Conservation (phyloP, 2,329 filamentous ascomycete species). For the Curvularia spicifera region DNA sequence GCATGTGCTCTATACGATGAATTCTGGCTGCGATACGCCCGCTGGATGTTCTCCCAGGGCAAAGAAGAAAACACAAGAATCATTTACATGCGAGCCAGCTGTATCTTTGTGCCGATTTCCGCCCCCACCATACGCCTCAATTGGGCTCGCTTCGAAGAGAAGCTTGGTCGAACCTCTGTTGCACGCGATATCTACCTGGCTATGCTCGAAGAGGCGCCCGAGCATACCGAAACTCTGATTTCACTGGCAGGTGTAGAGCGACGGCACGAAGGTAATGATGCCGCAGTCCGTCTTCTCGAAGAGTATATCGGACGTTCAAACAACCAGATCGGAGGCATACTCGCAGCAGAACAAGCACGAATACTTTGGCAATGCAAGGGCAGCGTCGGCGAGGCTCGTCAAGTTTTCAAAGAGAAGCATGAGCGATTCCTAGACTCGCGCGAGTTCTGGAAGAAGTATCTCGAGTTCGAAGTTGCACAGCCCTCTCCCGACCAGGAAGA, state of each 20-base stretch:
- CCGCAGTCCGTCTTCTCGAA: slow-evolving; percentile 83
- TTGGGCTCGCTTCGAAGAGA: slow-evolving; percentile 95
- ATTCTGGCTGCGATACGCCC: slow-evolving; percentile 95
- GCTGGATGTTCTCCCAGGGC: slow-evolving; percentile 80
- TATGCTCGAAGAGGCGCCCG: slow-evolving; percentile 76
- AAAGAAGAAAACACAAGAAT: slow-evolving; percentile 91
- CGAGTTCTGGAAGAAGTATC: slow-evolving; percentile 88
- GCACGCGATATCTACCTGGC: slow-evolving; percentile 85
- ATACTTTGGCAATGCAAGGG: slow-evolving; percentile 89
- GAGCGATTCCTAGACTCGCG: slow-evolving; percentile 85
- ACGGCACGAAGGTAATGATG: slow-evolving; percentile 81
- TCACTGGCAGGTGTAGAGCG: slow-evolving; percentile 87
- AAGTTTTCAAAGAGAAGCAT: slow-evolving; percentile 81
- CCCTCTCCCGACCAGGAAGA: slow-evolving; percentile 71
- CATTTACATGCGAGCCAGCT: slow-evolving; percentile 87
- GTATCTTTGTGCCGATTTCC: slow-evolving; percentile 84
- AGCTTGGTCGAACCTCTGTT: slow-evolving; percentile 74
- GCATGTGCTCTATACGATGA: slow-evolving; percentile 95
- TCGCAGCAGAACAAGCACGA: slow-evolving; percentile 87
- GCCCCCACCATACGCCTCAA: slow-evolving; percentile 83
- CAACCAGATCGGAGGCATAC: slow-evolving; percentile 80
- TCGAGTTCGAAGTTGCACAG: slow-evolving; percentile 87
- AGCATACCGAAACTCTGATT: slow-evolving; percentile 84
- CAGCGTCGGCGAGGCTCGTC: slow-evolving; percentile 77
- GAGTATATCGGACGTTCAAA: slow-evolving; percentile 76